phyloP scores from a whole-genome alignment of 169 alveolate species.

The Plasmodium cynomolgi region DNA sequence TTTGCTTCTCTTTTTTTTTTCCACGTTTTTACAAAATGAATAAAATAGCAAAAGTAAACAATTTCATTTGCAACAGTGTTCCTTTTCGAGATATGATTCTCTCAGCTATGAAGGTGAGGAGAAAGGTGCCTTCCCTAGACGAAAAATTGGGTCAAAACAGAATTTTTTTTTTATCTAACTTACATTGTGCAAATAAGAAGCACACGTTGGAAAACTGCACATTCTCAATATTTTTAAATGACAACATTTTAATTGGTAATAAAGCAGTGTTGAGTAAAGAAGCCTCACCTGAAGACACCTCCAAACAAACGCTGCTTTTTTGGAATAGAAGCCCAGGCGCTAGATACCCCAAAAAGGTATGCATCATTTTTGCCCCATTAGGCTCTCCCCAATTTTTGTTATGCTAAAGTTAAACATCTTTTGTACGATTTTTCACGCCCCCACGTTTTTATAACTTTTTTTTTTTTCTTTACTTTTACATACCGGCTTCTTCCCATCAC shows the following conservation, averaged over 20 bases:
- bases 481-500: background rate
- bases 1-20: background rate
- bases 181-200: background rate
- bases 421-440: background rate
- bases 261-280: background rate
- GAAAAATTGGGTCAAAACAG: background rate
- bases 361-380: background rate
- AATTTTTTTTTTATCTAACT: background rate
- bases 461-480: background rate
- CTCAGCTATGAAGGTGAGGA: background rate
- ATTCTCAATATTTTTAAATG: constrained; percentile 35
- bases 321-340: constrained; percentile 77
- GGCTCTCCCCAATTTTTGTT: background rate
- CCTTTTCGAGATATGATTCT: constrained; percentile 6
- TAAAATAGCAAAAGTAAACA: constrained; percentile 12
- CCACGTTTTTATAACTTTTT: background rate
- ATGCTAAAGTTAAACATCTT: background rate
- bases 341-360: constrained; percentile 75
- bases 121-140: background rate
- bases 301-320: constrained; percentile 15
- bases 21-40: constrained; percentile 24
- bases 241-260: constrained; percentile 23
- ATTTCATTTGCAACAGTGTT: background rate
- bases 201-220: background rate
- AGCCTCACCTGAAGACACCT: background rate